Evolutionary conservation across 257 asterid species (phyloP).

Genomic region (Misopates orontium): DNA sequence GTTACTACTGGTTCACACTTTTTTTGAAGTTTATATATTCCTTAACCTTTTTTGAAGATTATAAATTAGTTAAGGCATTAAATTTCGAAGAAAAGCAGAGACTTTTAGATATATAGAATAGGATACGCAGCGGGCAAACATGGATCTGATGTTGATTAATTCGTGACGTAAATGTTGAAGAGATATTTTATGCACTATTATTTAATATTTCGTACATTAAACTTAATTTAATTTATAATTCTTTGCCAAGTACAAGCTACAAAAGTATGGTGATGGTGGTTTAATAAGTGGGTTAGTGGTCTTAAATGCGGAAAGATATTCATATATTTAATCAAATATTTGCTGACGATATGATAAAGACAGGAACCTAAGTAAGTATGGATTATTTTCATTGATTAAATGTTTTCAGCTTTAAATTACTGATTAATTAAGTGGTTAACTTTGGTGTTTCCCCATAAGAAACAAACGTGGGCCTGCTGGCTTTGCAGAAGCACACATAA

Average conservation of each 20-base stretch:
- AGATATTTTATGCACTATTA: no score
- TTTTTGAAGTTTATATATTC: no score
- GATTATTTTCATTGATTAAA: background rate
- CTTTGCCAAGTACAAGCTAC: background rate
- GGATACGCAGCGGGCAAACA: no score
- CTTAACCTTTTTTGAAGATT: no score
- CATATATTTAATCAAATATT: background rate
- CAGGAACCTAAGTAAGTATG: no score
- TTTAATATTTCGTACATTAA: background rate
- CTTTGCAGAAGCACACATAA: slow-evolving; percentile 25
- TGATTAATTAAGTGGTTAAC: slow-evolving; percentile 25
- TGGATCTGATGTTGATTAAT: no score
- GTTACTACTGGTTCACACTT: no score
- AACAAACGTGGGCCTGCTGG: slow-evolving; percentile 41
- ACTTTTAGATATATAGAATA: no score
- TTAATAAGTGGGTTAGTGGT: background rate
- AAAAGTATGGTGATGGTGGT: no score
- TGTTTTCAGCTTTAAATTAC: background rate
- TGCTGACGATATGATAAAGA: background rate
- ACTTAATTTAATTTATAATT: background rate
- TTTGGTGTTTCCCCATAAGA: slow-evolving; percentile 42
- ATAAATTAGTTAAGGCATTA: no score
- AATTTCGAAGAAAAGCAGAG: no score
- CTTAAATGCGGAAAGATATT: background rate
- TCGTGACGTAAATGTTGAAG: no score